phyloP scores from a whole-genome alignment of 2,329 filamentous ascomycete genomes.

The Neofusicoccum sp. region DNA sequence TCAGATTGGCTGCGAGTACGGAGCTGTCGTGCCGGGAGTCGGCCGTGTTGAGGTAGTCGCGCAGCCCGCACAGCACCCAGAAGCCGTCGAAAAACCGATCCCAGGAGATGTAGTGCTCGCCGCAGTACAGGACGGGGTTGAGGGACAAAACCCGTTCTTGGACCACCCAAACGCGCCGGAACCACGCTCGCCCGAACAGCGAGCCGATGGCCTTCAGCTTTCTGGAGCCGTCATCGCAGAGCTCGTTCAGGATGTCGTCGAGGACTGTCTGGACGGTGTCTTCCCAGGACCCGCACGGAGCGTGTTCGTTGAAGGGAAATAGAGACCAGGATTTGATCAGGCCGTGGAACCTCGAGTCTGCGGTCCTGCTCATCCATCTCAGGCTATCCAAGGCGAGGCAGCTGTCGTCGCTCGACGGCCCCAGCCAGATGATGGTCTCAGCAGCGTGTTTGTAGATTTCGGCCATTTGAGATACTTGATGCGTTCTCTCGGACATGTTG shows the following conservation, averaged over 20 bases:
- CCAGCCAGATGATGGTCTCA: slow-evolving; percentile 24
- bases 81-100: slow-evolving; percentile 2
- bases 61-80: slow-evolving; percentile 18
- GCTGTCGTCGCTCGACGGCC: slow-evolving; percentile 24
- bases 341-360: background rate
- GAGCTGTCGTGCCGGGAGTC: background rate
- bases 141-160: slow-evolving; percentile 23
- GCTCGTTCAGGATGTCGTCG: background rate
- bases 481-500: slow-evolving; percentile 21
- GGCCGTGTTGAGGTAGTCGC: slow-evolving; percentile 8
- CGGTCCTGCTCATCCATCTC: slow-evolving; percentile 8
- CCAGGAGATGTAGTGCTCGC: background rate
- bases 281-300: background rate
- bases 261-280: background rate
- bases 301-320: background rate
- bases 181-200: slow-evolving; percentile 21
- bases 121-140: background rate
- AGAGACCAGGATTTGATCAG: slow-evolving; percentile 5
- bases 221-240: background rate
- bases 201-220: background rate
- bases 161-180: slow-evolving; percentile 25
- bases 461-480: slow-evolving; percentile 21
- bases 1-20: background rate
- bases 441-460: slow-evolving; percentile 22
- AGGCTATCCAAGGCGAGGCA: slow-evolving; percentile 20